Conservation (phyloP, 2,329 filamentous ascomycete species). For the Talaromyces sp. region DNA sequence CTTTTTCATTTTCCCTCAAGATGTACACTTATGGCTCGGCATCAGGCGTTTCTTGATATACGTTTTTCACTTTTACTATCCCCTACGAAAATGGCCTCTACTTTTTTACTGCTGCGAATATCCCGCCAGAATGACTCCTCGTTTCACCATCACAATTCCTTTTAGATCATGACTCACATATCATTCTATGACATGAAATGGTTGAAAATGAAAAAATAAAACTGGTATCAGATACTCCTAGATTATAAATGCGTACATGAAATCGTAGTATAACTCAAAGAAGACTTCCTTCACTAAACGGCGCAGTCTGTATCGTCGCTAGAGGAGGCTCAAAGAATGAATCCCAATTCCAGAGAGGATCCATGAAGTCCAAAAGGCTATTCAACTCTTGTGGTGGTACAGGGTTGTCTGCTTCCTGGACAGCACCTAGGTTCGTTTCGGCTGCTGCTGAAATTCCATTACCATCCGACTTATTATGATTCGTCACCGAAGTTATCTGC, state of each 20-base stretch:
- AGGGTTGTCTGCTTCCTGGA: background rate
- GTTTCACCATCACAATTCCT: background rate
- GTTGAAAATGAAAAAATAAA: background rate
- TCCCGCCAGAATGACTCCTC: background rate
- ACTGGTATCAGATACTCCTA: background rate
- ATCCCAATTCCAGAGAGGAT: slow-evolving; percentile 17
- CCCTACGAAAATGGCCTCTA: background rate
- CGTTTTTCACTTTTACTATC: background rate
- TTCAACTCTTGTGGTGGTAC: background rate
- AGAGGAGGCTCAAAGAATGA: slow-evolving; percentile 15
- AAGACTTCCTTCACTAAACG: background rate
- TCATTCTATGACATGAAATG: background rate
- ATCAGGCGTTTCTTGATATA: slow-evolving; percentile 14
- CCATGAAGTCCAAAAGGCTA: slow-evolving; percentile 11
- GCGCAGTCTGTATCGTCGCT: background rate
- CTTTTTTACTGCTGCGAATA: background rate
- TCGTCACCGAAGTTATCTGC: background rate
- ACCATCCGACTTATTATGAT: background rate
- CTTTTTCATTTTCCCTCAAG: background rate
- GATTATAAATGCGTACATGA: background rate
- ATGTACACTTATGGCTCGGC: slow-evolving; percentile 18
- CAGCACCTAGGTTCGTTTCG: background rate
- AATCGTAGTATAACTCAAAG: background rate
- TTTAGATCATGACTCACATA: too few relatives aligned
- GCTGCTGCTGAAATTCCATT: background rate